Conservation (phyloP, 2,329 filamentous ascomycete genomes). For the Diaporthe aspalathi region DNA sequence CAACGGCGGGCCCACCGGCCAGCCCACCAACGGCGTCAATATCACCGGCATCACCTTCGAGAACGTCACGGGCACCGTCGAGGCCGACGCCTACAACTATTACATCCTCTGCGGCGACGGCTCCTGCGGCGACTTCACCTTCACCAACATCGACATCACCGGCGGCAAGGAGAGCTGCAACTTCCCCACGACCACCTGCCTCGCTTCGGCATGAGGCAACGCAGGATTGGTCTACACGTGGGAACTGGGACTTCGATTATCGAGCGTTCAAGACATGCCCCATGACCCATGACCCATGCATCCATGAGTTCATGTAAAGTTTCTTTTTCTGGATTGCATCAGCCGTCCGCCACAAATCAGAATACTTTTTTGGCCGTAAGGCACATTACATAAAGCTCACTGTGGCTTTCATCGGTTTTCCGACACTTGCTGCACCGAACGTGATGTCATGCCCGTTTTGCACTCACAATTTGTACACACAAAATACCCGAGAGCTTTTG, state of each 20-base stretch:
- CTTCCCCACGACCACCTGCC: constrained; percentile 36
- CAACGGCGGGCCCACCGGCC: constrained; percentile 58
- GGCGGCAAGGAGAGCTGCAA: constrained; percentile 55
- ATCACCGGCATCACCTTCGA: constrained; percentile 61
- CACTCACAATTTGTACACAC: too few species aligned
- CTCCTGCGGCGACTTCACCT: constrained; percentile 64
- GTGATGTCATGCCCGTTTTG: background rate
- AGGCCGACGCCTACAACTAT: constrained; percentile 52
- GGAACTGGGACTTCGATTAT: background rate
- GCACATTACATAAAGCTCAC: too few species aligned
- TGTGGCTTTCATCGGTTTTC: background rate
- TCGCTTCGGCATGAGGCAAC: background rate
- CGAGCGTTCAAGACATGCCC: background rate
- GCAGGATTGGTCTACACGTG: too few species aligned
- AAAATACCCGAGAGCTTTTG: too few species aligned
- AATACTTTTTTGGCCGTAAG: background rate
- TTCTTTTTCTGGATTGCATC: background rate
- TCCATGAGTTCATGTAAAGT: constrained; percentile 30
- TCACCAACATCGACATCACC: constrained; percentile 59
- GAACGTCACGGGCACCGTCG: constrained; percentile 57
- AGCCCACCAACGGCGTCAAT: constrained; percentile 62
- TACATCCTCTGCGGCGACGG: constrained; percentile 66
- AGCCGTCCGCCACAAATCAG: background rate
- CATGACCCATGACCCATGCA: background rate
- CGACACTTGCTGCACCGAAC: background rate